Base-by-base conservation (phyloP, 2,329 filamentous ascomycete species). In the Lachnellula suecica region DNA sequence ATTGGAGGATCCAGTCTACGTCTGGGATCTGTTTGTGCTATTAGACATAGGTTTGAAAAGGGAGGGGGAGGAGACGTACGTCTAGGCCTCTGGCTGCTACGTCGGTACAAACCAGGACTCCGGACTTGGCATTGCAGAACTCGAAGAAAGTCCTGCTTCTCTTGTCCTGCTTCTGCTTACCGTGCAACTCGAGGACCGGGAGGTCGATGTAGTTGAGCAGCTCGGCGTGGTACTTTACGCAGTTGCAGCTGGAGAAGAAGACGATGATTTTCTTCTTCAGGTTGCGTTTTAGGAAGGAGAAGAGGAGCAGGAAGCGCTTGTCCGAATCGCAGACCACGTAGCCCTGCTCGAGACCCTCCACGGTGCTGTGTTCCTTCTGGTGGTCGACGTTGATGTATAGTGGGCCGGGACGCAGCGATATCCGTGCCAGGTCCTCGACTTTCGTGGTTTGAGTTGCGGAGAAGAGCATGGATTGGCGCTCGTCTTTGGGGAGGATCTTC, bases 71-170 rank as follows among this genome's bases (percentile, higher is more conserved):
- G 7, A 49, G 23, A 31, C 82, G 70, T 71, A 87, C 83, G 79
- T 97, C 94, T 44, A 99, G 81, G 31, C 94, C 94, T 77, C 94
- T 81, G 3, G 94, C 94, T 42, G 94, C 94, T 58, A 99, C 94
- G 66, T 99, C 94, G 0, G 94, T 99, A 74, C 92, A 97, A 62
- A 99, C 94, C 49, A 99, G 73, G 1, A 89, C 96, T 22, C 93
- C 94, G 60, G 88, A 83, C 60, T 85, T 85, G 17, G 92, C 87
- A 65, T 92, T 91, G 67, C 84, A 87, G 70, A 99, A 99, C 70
- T 97, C 93, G 71, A 97, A 99, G 71, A 99, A 99, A 1, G 91
- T 96, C 68, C 95, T 96, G 22, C 94, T 99, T n/a, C 94, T 89
- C 72, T 96, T 96, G 73, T 97, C 91, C 73, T 99, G 94, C 74